A percentile compares a stretch with the other conserved stretches of the same genome.
Evolutionary conservation across 176 grass and related monocot species (phyloP).

Genomic region (Zizania latifolia): DNA sequence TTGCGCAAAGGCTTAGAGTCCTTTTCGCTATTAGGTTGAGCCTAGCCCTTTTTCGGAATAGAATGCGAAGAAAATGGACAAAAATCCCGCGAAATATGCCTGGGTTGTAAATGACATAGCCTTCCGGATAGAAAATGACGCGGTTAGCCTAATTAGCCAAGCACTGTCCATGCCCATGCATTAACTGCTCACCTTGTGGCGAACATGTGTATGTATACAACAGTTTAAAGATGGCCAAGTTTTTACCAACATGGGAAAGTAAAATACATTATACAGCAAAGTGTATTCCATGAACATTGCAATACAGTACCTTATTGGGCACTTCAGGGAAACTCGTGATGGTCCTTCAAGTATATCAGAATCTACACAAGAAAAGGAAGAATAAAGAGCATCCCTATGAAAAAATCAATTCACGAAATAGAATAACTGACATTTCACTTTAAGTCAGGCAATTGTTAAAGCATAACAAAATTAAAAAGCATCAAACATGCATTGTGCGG

Average conservation of each 20-base stretch:
- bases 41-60: too few species aligned
- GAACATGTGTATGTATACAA: background rate
- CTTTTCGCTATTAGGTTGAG: too few species aligned
- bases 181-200: background rate
- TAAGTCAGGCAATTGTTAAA: background rate
- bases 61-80: too few species aligned
- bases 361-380: conserved; percentile 41
- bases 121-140: too few species aligned
- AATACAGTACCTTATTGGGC: conserved; percentile 83
- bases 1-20: too few species aligned
- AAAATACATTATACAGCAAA: conserved; percentile 1
- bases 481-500: background rate
- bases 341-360: conserved; percentile 87
- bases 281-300: conserved; percentile 11
- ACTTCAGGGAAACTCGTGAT: conserved; percentile 87
- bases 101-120: too few species aligned
- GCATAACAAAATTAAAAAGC: conserved; percentile 1
- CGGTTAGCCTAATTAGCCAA: too few species aligned
- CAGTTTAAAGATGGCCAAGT: background rate
- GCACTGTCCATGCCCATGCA: background rate
- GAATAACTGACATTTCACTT: background rate
- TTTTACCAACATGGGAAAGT: conserved; percentile 10
- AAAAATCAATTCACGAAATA: background rate
- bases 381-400: background rate
- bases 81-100: too few species aligned